Evolutionary conservation across 2,329 filamentous ascomycete genomes (phyloP).

Genomic region (Aspergillus awamori): DNA sequence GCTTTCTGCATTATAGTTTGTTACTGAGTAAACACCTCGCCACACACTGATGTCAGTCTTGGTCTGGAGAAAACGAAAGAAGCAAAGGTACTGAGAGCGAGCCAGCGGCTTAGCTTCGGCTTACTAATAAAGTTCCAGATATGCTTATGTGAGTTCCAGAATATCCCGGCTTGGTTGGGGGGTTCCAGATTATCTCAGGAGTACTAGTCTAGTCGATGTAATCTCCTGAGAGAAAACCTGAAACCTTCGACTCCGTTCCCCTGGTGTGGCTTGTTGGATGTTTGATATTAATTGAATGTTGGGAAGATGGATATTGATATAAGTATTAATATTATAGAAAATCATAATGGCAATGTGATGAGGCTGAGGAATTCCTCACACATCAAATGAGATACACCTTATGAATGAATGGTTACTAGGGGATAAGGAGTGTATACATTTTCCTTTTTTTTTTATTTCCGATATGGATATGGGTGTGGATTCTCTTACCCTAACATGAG

Average conservation of each 20-base stretch:
- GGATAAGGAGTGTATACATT: not conserved
- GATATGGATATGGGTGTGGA: not conserved
- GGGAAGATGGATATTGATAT: not conserved
- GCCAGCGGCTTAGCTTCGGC: not conserved
- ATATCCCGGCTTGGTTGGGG: not conserved
- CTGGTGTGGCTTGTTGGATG: not conserved
- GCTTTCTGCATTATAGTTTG: not conserved
- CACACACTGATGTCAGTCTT: not conserved
- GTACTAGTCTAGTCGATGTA: not conserved
- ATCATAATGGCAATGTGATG: slow-evolving; percentile 1
- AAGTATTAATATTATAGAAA: no score
- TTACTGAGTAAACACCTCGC: not conserved
- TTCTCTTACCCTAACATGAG: not conserved
- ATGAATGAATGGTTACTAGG: not conserved
- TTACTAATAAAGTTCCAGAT: slow-evolving; percentile 5
- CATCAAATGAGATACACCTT: slow-evolving; percentile 2
- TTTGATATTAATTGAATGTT: not conserved
- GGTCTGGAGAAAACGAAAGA: no score
- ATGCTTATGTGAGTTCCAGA: slow-evolving; percentile 5
- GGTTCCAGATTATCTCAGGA: not conserved
- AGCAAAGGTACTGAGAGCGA: no score
- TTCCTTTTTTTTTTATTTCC: no score
- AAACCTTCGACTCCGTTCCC: not conserved
- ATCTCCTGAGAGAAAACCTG: not conserved
- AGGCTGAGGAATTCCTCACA: not conserved